Percentiles rank a stretch among this genome's conserved stretches.
Evolutionary conservation across 495 filamentous ascomycete species (phyloP).

Genomic region (Pyrenopolyporus hunteri): DNA sequence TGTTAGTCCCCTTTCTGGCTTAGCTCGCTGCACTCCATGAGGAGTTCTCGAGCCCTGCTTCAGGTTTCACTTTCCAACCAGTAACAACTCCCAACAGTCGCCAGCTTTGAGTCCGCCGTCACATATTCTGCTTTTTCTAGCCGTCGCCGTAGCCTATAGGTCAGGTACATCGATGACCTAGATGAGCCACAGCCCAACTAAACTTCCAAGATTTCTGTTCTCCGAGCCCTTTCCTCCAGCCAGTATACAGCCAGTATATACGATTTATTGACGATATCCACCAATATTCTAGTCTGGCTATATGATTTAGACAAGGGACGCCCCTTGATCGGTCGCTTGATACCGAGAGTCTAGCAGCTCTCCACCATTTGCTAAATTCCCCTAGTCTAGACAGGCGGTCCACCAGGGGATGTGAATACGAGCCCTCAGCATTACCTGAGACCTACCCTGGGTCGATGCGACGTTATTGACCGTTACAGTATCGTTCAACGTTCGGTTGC

Average conservation of each 20-base stretch:
- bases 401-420: slow-evolving; percentile 31
- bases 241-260: too few species aligned
- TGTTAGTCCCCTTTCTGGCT: not conserved
- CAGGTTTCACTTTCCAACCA: slow-evolving; percentile 23
- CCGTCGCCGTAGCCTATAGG: not conserved
- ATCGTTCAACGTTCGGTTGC: slow-evolving; percentile 26
- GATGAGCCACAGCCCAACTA: not conserved
- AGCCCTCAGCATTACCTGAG: slow-evolving; percentile 40
- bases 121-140: slow-evolving; percentile 9
- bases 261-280: slow-evolving; percentile 3
- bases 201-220: not conserved
- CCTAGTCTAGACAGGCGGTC: slow-evolving; percentile 13
- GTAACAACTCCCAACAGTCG: not conserved
- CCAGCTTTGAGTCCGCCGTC: slow-evolving; percentile 9
- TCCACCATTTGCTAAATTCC: slow-evolving; percentile 8
- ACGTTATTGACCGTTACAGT: slow-evolving; percentile 21
- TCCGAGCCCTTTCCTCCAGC: too few species aligned
- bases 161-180: not conserved
- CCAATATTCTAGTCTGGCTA: not conserved
- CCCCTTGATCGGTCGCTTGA: slow-evolving; percentile 14
- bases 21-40: not conserved
- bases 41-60: not conserved
- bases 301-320: slow-evolving; percentile 9
- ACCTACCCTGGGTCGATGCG: slow-evolving; percentile 39
- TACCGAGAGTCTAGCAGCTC: slow-evolving; percentile 27